Percentiles rank a stretch among this genome's conserved stretches.
Evolutionary conservation across 176 grass and related monocot species (phyloP).

Genomic region (Poa annua): DNA sequence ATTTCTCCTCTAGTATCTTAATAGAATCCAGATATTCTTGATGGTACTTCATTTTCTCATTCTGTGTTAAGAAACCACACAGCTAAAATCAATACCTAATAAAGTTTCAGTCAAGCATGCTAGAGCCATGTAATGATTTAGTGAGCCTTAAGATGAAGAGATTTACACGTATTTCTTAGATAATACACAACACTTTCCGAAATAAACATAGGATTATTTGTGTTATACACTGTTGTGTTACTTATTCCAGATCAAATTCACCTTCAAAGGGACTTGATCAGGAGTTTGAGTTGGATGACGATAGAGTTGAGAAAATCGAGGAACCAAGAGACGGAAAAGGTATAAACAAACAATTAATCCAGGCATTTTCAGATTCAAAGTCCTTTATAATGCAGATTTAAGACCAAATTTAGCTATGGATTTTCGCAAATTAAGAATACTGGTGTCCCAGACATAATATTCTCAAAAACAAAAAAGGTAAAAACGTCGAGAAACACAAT

Average conservation of each 20-base stretch:
- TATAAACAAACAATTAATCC: slow-evolving; percentile 13
- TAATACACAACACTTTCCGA: slow-evolving; percentile 14
- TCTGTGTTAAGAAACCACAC: slow-evolving; percentile 47
- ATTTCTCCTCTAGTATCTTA: slow-evolving; percentile 93
- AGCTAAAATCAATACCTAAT: slow-evolving; percentile 26
- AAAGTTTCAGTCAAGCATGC: slow-evolving; percentile 30
- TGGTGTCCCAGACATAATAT: background rate
- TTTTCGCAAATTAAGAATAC: background rate
- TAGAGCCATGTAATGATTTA: slow-evolving; percentile 28
- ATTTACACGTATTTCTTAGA: background rate
- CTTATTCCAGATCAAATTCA: background rate
- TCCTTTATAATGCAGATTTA: slow-evolving; percentile 11
- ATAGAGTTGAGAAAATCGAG: slow-evolving; percentile 5
- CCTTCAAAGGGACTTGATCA: background rate
- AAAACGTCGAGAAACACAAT: background rate
- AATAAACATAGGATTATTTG: slow-evolving; percentile 22
- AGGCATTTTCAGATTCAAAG: background rate
- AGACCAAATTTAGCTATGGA: background rate
- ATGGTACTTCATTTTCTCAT: slow-evolving; percentile 83
- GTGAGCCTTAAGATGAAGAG: slow-evolving; percentile 2
- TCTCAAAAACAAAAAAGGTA: slow-evolving; percentile 7
- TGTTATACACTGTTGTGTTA: background rate
- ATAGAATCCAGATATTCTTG: slow-evolving; percentile 97
- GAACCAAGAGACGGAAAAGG: slow-evolving; percentile 9
- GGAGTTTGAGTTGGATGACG: slow-evolving; percentile 24